phyloP scores from a whole-genome alignment of 1,284 basidiomycete genomes.

The Exobasidium cylindrosporum region DNA sequence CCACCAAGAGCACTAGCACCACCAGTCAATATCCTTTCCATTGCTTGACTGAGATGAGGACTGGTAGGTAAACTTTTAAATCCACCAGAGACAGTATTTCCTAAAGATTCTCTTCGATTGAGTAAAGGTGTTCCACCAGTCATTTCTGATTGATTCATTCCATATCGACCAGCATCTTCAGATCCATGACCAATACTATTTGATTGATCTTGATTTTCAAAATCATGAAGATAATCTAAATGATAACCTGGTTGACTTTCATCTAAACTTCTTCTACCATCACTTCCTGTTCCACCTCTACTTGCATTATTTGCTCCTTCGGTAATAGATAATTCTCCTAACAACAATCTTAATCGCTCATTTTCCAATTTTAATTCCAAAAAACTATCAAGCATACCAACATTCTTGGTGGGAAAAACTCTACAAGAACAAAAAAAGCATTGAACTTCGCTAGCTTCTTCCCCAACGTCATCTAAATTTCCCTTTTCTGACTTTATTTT shows the following conservation, averaged over 20 bases:
- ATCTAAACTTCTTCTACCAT: conserved; percentile 15
- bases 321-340: conserved; percentile 31
- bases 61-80: not conserved
- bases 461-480: not conserved
- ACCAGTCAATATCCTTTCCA: not conserved
- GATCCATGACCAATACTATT: not conserved
- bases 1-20: not conserved
- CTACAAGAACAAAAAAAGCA: conserved; percentile 47
- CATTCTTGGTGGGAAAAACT: conserved; percentile 45
- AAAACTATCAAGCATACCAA: conserved; percentile 49
- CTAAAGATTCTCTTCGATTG: not conserved
- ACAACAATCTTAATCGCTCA: conserved; percentile 36
- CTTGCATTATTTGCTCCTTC: conserved; percentile 8
- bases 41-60: not conserved
- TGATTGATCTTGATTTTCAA: not conserved
- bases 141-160: not conserved
- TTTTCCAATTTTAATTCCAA: conserved; percentile 52
- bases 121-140: not conserved
- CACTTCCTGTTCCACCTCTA: conserved; percentile 12
- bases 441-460: conserved; percentile 10
- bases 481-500: not conserved
- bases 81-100: not conserved
- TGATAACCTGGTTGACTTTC: not conserved
- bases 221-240: not conserved
- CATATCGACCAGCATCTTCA: no score